phyloP scores from a whole-genome alignment of 495 filamentous ascomycete species.

The Penicillium samsonianum region DNA sequence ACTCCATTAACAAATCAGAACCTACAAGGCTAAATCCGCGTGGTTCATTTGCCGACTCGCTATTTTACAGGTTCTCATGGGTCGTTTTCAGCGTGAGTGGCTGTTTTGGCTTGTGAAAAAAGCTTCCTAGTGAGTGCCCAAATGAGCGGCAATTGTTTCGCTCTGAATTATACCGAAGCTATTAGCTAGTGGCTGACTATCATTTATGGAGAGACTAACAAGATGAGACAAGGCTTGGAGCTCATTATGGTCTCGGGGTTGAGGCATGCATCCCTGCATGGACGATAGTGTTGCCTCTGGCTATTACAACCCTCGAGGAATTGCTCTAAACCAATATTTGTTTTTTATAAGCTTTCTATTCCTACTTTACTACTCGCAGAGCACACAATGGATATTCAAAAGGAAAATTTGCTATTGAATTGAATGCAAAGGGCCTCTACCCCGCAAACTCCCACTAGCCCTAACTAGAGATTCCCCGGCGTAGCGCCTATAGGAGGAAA shows the following conservation, averaged over 20 bases:
- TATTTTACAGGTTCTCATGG: background rate
- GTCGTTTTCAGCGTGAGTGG: background rate
- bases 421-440: background rate
- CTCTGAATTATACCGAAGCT: constrained; percentile 14
- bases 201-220: too few species aligned
- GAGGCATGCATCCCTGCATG: too few species aligned
- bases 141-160: constrained; percentile 16
- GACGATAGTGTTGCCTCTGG: too few species aligned
- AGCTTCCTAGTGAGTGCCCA: background rate
- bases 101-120: background rate
- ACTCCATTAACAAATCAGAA: background rate
- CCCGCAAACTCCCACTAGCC: constrained; percentile 2
- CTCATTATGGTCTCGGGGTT: too few species aligned
- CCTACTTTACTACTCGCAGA: background rate
- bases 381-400: background rate
- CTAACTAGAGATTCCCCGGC: constrained; percentile 11
- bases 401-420: background rate
- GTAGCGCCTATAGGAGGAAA: constrained; percentile 3
- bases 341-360: background rate
- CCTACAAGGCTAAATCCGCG: background rate
- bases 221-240: background rate
- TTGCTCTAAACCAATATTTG: too few species aligned
- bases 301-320: too few species aligned
- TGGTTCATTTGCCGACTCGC: constrained; percentile 14
- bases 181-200: background rate